Conservation (phyloP, 208 protist genomes). For the Wallacemonas rigidus region DNA sequence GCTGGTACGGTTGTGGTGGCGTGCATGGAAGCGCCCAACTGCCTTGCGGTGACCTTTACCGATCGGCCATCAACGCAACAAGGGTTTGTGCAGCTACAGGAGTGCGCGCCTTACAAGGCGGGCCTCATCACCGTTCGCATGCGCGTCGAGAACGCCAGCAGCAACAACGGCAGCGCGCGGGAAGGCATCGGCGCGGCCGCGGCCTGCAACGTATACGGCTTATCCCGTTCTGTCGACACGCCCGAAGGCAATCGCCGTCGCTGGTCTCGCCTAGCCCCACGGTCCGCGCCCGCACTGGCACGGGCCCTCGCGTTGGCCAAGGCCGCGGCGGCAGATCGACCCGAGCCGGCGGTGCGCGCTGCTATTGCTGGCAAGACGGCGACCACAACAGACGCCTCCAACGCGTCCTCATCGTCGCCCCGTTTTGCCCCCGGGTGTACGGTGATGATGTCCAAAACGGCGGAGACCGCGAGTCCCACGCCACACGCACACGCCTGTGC, state of each 20-base stretch:
- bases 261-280: neutral
- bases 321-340: neutral
- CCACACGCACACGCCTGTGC: neutral
- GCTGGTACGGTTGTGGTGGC: neutral
- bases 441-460: neutral
- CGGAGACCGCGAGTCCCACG: neutral
- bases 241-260: neutral
- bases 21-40: neutral
- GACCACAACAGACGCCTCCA: neutral
- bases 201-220: neutral
- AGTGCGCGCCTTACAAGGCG: slow-evolving; percentile 10
- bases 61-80: neutral
- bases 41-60: slow-evolving; percentile 15
- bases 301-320: neutral
- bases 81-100: slow-evolving; percentile 18
- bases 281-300: neutral
- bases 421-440: neutral
- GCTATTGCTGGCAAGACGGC: neutral
- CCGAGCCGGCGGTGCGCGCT: neutral
- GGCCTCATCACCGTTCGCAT: slow-evolving; percentile 18
- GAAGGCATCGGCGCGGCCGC: no score
- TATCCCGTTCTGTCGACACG: neutral
- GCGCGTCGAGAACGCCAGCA: slow-evolving; percentile 10
- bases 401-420: neutral
- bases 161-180: neutral